These are phyloP conservation scores for Colletotrichum theobromicola DNA, from an alignment of 2,329 filamentous ascomycete genomes.

Conservation along the genomic window DNA sequence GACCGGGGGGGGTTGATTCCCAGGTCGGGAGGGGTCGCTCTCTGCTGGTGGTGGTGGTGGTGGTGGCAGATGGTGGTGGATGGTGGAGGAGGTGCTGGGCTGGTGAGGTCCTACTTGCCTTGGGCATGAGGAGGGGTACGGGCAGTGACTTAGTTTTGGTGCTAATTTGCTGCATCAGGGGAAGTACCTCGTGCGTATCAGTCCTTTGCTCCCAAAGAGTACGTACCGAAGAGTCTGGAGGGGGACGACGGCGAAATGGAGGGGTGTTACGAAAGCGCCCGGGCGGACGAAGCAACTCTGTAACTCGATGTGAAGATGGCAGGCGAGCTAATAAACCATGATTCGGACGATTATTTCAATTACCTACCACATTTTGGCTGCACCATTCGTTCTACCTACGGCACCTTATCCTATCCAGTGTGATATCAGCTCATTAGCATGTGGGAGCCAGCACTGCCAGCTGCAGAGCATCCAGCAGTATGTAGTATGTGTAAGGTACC, in stretches of 20 bases:
- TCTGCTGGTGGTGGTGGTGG: background rate
- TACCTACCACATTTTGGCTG: background rate
- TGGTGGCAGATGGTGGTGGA: background rate
- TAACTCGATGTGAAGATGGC: conserved; percentile 17
- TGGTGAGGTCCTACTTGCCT: background rate
- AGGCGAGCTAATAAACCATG: conserved; percentile 2
- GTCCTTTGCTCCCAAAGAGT: background rate
- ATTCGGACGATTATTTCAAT: conserved; percentile 1
- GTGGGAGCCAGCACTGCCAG: background rate
- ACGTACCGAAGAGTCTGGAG: background rate
- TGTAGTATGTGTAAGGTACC: no score
- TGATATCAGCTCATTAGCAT: background rate
- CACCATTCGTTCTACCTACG: background rate
- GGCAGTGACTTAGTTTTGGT: background rate
- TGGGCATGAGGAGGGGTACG: background rate
- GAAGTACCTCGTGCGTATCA: background rate
- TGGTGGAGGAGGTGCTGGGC: background rate
- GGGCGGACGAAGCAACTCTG: conserved; percentile 14
- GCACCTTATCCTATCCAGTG: background rate
- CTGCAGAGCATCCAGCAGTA: background rate
- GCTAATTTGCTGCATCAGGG: background rate
- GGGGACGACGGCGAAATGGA: conserved; percentile 9
- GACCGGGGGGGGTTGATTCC: background rate
- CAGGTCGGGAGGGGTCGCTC: conserved; percentile 17
- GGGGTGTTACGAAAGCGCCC: conserved; percentile 12